Evolutionary conservation across 352 stramenopile genomes (phyloP), one percentile per base, ranked within the genome.

Genomic region (Globisporangium barbulae): DNA sequence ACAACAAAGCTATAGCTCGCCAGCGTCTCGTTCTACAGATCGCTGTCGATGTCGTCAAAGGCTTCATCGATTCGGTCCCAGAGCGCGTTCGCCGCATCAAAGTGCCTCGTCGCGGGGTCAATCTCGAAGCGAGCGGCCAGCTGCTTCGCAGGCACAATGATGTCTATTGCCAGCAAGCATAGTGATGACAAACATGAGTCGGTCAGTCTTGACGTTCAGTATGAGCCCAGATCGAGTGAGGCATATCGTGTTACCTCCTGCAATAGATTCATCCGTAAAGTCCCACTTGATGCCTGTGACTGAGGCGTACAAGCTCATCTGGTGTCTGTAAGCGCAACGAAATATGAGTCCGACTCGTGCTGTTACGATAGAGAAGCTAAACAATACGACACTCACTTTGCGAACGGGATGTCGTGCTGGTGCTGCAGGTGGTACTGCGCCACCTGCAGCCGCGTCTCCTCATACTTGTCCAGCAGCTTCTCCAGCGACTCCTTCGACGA

Each of bases 251-350:
- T 3, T 59, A 88, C 77, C 71, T 13, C 81, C 84, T 50, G 66
- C 77, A 63, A 91, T 76, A 10, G 76, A 69, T 10, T 65, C 33
- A 17, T 67, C 72, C n/a, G 67, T 81, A 47, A 91, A 89, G 48
- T 90, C 78, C 82, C 82, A 93, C 64, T 87, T 88, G 75, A 93
- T 93, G 41, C 84, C 82, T 5, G 82, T 91, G 13, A 91, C 70
- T 6, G 80, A 80, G 3, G 84, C 84, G 42, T 89, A 91, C 22
- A 93, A 65, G 28, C 80, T 86, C 80, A 93, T 91, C 58, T 88
- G 79, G 53, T 90, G 85, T 53, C 84, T 93, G 50, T 5, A 53
- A 19, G 12, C 35, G 5, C n/a, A 63, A 25, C 30, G 25, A 47
- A 59, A 28, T 53, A 57, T 28, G 25, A 64, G 10, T 67, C 13